Evolutionary conservation across 2,329 filamentous ascomycete species (phyloP).

Genomic region (Ceratocystis colombiana): DNA sequence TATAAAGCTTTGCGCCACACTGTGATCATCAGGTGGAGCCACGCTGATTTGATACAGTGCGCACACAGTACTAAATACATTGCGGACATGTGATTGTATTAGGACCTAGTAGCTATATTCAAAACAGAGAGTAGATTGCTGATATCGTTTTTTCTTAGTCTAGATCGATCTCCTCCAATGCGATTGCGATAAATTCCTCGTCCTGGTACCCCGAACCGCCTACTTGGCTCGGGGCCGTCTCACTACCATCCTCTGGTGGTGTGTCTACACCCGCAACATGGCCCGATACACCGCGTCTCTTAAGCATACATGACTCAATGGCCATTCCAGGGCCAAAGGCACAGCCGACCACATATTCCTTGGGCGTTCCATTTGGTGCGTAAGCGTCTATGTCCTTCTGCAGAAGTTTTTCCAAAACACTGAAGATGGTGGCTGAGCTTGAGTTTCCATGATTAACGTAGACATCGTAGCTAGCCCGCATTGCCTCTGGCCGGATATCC

Average conservation of each 20-base stretch:
- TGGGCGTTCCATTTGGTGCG: constrained; percentile 40
- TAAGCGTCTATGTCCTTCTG: constrained; percentile 50
- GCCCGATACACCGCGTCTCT: constrained; percentile 35
- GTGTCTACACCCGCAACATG: constrained; percentile 38
- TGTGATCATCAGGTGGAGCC: not conserved
- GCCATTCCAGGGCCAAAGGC: constrained; percentile 61
- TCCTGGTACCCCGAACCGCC: constrained; percentile 32
- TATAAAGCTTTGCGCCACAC: constrained; percentile 20
- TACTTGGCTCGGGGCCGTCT: constrained; percentile 36
- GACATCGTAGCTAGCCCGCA: constrained; percentile 59
- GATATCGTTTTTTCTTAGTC: constrained; percentile 25
- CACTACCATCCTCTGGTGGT: constrained; percentile 46
- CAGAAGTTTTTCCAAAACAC: constrained; percentile 53
- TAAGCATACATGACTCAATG: constrained; percentile 59
- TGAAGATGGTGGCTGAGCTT: constrained; percentile 58
- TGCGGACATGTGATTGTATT: constrained; percentile 4
- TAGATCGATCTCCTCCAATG: constrained; percentile 28
- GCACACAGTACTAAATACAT: not conserved
- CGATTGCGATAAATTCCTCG: constrained; percentile 27
- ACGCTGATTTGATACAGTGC: not conserved
- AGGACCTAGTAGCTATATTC: not conserved
- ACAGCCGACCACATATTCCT: constrained; percentile 54
- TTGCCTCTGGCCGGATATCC: constrained; percentile 50
- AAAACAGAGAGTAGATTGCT: not conserved
- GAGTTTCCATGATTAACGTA: constrained; percentile 61